Percentiles rank a stretch among this genome's conserved stretches.
These are phyloP conservation scores for Zizania palustris DNA, from an alignment of 202 grass and related monocot genomes.

Conservation along the genomic window DNA sequence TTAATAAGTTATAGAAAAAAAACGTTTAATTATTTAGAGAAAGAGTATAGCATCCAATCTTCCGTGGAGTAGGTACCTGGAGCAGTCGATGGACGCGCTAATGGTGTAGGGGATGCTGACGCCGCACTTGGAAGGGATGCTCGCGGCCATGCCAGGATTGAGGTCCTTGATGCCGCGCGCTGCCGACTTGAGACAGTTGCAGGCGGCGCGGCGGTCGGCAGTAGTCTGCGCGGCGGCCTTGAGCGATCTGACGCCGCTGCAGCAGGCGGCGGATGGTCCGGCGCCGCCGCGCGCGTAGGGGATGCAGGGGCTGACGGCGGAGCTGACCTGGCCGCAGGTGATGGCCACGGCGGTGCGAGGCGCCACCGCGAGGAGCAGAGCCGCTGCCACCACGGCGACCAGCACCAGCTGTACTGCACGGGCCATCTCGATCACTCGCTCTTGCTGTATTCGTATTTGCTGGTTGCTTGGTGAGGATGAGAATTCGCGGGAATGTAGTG, in stretches of 20 bases:
- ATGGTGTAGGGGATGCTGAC: constrained; percentile 54
- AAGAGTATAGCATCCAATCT: too few species aligned
- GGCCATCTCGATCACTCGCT: too few species aligned
- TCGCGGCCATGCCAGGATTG: neutral
- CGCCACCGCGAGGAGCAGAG: too few species aligned
- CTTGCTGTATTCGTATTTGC: too few species aligned
- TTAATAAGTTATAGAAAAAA: too few species aligned
- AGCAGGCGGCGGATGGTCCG: constrained; percentile 39
- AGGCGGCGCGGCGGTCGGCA: constrained; percentile 12
- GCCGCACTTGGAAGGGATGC: constrained; percentile 51
- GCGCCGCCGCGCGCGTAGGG: neutral
- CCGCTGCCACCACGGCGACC: too few species aligned
- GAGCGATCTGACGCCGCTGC: constrained; percentile 39
- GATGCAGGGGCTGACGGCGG: neutral
- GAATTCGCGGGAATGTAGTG: too few species aligned
- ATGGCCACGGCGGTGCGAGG: too few species aligned
- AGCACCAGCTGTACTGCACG: too few species aligned
- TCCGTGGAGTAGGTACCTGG: constrained; percentile 40
- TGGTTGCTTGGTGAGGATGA: too few species aligned
- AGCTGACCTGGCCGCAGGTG: too few species aligned
- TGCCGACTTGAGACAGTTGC: neutral
- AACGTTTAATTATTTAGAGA: too few species aligned
- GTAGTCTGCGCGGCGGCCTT: neutral
- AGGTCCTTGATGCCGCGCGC: neutral
- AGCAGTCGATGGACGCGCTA: constrained; percentile 51